Percentiles rank a stretch among this genome's conserved stretches.
Evolutionary conservation across 805 yeast species (phyloP).

Genomic region (Candida koratica): DNA sequence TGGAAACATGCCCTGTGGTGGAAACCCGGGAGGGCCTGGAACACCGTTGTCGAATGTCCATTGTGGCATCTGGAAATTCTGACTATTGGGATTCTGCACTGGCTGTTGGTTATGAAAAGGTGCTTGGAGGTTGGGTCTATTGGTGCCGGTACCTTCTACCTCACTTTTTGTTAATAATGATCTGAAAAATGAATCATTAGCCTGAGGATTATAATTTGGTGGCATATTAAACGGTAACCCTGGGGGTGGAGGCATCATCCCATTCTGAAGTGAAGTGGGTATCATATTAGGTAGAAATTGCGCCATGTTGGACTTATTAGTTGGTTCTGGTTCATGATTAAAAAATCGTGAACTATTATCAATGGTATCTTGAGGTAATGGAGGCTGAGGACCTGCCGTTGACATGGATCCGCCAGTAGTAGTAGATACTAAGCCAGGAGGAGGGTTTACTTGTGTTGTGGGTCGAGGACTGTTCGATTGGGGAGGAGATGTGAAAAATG

Average conservation of each 20-base stretch:
- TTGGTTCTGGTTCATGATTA: conserved; percentile 11
- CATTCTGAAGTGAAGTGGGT: conserved; percentile 1
- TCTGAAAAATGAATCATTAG: conserved; percentile 46
- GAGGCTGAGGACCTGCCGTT: background rate
- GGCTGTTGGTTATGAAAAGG: conserved; percentile 5
- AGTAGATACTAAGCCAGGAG: background rate
- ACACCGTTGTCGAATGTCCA: too few relatives aligned
- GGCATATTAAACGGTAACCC: conserved; percentile 7
- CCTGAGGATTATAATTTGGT: conserved; percentile 8
- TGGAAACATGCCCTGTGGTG: conserved; percentile 17
- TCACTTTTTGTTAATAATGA: too few relatives aligned
- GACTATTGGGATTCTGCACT: conserved; percentile 3
- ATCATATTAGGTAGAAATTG: conserved; percentile 10
- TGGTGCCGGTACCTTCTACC: too few relatives aligned
- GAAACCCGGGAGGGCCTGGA: conserved; percentile 12
- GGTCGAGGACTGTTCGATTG: conserved; percentile 3
- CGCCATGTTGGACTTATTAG: conserved; percentile 1
- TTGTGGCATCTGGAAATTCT: conserved; percentile 2
- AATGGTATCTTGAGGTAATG: background rate
- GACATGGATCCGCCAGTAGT: background rate
- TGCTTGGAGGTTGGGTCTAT: conserved; percentile 5
- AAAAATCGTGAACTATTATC: conserved; percentile 16
- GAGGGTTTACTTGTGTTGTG: background rate
- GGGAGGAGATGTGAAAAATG: conserved; percentile 23
- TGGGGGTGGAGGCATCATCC: conserved; percentile 10